A percentile compares a stretch with the other conserved stretches of the same genome.
These are phyloP conservation scores for Debaryomyces tyrocola DNA, from an alignment of 805 yeast species.

Conservation along the genomic window DNA sequence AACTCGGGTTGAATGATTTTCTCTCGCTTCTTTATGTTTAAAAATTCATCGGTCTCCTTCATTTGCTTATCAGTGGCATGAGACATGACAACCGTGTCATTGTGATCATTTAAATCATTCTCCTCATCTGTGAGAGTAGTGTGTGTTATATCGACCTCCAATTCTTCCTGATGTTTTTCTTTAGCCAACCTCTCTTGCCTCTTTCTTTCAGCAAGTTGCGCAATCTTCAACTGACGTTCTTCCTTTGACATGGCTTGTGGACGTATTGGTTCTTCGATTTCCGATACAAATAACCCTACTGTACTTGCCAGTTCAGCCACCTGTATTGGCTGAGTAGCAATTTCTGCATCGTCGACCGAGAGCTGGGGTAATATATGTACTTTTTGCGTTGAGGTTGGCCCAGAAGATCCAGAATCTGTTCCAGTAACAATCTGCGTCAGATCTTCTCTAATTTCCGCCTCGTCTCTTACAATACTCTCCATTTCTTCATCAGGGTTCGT, in stretches of 20 bases:
- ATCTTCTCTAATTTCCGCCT: not conserved
- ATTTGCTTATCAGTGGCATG: constrained; percentile 19
- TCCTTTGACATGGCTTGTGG: constrained; percentile 11
- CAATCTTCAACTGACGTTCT: constrained; percentile 16
- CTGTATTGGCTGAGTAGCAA: constrained; percentile 1
- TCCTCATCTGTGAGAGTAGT: constrained; percentile 42
- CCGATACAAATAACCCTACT: not conserved
- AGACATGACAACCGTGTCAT: constrained; percentile 22
- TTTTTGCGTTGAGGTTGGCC: constrained; percentile 1
- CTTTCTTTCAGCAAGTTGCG: constrained; percentile 17
- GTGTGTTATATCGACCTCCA: constrained; percentile 33
- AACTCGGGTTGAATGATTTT: constrained; percentile 32
- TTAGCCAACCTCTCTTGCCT: constrained; percentile 15
- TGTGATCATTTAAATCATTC: constrained; percentile 27
- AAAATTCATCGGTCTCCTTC: constrained; percentile 29
- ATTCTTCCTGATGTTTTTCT: constrained; percentile 13
- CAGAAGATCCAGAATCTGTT: not conserved
- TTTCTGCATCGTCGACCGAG: constrained; percentile 16
- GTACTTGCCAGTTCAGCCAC: not conserved
- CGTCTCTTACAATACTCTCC: constrained; percentile 1
- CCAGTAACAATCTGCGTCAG: not conserved
- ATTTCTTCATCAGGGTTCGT: constrained; percentile 4
- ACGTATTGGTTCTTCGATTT: not conserved
- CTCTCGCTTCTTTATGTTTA: constrained; percentile 34
- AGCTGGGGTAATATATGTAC: constrained; percentile 32